phyloP scores from a whole-genome alignment of 202 grass and related monocot genomes.

The Schoenoplectus tabernaemontani region DNA sequence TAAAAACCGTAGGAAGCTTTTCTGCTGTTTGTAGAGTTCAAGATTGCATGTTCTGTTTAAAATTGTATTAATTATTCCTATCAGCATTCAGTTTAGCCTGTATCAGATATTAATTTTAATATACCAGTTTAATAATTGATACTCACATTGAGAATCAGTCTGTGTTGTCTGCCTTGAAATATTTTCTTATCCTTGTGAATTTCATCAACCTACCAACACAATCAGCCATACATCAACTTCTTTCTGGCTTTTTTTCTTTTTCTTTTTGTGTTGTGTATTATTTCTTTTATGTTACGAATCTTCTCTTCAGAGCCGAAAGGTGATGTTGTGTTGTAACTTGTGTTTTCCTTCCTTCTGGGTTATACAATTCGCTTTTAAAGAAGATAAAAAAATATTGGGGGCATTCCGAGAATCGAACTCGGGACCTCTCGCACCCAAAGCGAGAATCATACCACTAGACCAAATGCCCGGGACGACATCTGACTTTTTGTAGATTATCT shows the following conservation, averaged over 20 bases:
- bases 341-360: no score
- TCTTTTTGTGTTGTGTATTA: no score
- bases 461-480: constrained; percentile 42
- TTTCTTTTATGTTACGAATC: no score
- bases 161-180: neutral
- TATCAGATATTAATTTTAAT: neutral
- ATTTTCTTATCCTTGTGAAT: neutral
- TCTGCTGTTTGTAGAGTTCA: constrained; percentile 9
- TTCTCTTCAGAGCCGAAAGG: no score
- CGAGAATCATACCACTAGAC: constrained; percentile 65
- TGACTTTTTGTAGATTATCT: no score
- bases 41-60: neutral
- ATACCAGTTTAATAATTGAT: neutral
- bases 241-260: no score
- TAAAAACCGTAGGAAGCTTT: neutral
- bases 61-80: neutral
- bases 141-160: neutral
- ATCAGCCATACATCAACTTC: neutral
- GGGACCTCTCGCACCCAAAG: constrained; percentile 54
- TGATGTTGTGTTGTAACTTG: no score
- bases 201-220: neutral
- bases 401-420: constrained; percentile 53
- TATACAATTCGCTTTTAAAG: no score
- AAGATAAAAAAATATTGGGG: neutral
- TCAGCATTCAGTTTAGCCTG: neutral